Base-by-base conservation (phyloP, 352 stramenopile genomes). In the Phytophthora macrochlamydospora region DNA sequence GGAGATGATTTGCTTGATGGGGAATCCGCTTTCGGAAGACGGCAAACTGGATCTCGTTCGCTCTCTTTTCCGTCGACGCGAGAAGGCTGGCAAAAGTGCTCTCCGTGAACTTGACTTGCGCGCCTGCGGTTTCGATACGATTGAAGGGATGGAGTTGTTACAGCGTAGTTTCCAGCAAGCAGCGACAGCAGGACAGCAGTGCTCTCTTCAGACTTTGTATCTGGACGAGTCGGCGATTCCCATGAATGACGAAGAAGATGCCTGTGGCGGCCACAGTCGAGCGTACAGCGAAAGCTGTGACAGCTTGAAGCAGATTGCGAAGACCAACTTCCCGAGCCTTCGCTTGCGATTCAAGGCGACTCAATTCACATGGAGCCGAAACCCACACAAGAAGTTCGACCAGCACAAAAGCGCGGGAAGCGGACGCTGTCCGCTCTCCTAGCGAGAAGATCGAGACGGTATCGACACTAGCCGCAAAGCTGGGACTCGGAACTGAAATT, bases 21-120 rank as follows among this genome's bases (percentile, higher is more conserved):
- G 67, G 1, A 90, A 90, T 32, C 43, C 56, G 7, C 56, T 90
- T 4, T 69, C 67, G 0, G 71, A 82, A 3, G 69, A 81, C 14
- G 69, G 59, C 0, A 59, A 81, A 32, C 71, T 73, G 0, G 76
- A 86, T 4, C 43, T 90, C 2, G 58, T 75, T 14, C 62, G 59
- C 7, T 62, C 65, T 18, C 55, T 79, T 9, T 83, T 81, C 32
- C 62, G 63, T 2, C 54, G 66, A 5, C 53, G 54, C 3, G 60
- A 73, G 33, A 78, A 38, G 59, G 61, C 33, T 51, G 62, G 65
- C 7, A 60, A 60, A 50, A 69, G 33, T 12, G 56, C 62, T 7
- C 24, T 89, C 2, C 53, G 63, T 6, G 50, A 53, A 8, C 64
- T 90, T 1, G 56, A 84, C 4, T 40, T 90, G 29, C 65, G 72